Conservation (phyloP, 2,329 filamentous ascomycete genomes). For the Fusarium pininemorale region DNA sequence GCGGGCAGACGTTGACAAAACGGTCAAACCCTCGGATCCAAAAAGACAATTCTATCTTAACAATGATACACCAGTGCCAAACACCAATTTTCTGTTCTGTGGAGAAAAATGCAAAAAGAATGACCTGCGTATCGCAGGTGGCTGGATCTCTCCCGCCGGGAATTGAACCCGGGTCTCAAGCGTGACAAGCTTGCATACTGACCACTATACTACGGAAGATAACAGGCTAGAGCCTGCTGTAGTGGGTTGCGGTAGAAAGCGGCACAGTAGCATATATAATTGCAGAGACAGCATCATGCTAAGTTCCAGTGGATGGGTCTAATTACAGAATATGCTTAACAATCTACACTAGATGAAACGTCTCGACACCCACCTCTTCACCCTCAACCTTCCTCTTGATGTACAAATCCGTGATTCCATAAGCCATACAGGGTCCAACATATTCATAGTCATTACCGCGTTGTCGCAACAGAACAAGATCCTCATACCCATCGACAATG, state of each 20-base stretch:
- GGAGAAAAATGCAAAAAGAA: neutral
- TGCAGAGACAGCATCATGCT: accelerated
- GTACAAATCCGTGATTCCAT: neutral
- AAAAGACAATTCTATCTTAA: neutral
- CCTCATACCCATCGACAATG: neutral
- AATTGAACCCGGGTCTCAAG: neutral
- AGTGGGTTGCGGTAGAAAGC: neutral
- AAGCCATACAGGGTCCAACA: neutral
- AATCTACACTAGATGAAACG: neutral
- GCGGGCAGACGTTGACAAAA: accelerated
- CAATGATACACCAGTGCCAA: too few species aligned
- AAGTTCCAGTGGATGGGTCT: accelerated
- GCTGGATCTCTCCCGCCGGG: neutral
- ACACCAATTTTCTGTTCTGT: too few species aligned
- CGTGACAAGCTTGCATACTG: neutral
- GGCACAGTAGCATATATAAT: accelerated
- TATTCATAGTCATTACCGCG: neutral
- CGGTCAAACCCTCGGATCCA: accelerated
- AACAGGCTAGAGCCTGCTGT: neutral
- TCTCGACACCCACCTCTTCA: neutral
- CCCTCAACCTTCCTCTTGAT: neutral
- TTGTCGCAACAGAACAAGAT: neutral
- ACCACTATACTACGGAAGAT: neutral
- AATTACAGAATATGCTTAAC: too few species aligned
- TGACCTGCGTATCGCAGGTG: neutral